Conservation (phyloP, 1,284 basidiomycete genomes). For the Cerioporus squamosus region DNA sequence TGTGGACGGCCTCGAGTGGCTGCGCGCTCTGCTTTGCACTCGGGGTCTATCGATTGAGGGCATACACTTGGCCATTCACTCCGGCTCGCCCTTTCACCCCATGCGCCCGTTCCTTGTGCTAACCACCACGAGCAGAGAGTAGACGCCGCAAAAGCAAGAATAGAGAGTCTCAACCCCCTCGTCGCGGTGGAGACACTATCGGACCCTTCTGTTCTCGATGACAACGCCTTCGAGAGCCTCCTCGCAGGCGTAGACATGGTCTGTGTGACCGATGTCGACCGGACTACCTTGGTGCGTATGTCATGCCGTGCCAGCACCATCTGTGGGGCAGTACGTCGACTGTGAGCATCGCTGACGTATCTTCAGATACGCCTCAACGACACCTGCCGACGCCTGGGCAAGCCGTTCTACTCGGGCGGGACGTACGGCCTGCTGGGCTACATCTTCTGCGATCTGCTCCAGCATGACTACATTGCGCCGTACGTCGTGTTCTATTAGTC, state of each 20-base stretch:
- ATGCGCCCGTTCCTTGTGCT: slow-evolving; percentile 31
- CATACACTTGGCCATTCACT: not conserved
- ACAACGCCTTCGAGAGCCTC: slow-evolving; percentile 59
- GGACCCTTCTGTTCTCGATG: slow-evolving; percentile 51
- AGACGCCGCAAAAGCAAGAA: slow-evolving; percentile 80
- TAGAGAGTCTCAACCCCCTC: slow-evolving; percentile 91
- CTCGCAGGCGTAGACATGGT: slow-evolving; percentile 77
- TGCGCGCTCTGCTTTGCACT: too few relatives aligned
- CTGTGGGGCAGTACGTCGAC: slow-evolving; percentile 15
- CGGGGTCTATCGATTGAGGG: too few relatives aligned
- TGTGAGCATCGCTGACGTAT: slow-evolving; percentile 6
- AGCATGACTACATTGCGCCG: slow-evolving; percentile 86
- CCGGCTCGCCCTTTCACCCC: slow-evolving; percentile 6
- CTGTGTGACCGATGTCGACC: slow-evolving; percentile 80
- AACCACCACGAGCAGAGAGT: slow-evolving; percentile 65
- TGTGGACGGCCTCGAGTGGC: not conserved
- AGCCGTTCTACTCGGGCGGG: slow-evolving; percentile 87
- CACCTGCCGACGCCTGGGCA: slow-evolving; percentile 69
- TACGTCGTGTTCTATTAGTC: slow-evolving; percentile 44
- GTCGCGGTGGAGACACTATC: slow-evolving; percentile 79
- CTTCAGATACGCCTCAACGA: slow-evolving; percentile 78
- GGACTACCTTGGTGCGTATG: slow-evolving; percentile 68
- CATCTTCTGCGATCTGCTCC: slow-evolving; percentile 91
- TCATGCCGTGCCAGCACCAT: not conserved
- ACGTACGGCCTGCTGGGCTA: slow-evolving; percentile 93